Percentiles rank a stretch among this genome's conserved stretches.
Conservation (phyloP, 73 alveolate species). For the Blepharisma japonicum region DNA sequence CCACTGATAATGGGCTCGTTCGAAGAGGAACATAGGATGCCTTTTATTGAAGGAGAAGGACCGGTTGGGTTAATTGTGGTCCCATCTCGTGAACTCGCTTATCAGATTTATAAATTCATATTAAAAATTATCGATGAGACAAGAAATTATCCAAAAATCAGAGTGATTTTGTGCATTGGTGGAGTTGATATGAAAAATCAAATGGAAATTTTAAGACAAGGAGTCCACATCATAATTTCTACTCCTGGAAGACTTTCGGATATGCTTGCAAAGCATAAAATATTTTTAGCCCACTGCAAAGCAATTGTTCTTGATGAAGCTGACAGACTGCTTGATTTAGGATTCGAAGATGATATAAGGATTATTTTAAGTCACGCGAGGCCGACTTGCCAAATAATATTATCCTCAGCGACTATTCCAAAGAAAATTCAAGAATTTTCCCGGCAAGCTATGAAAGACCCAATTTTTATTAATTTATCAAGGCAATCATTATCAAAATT, state of each 20-base stretch:
- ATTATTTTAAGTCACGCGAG: slow-evolving; percentile 60
- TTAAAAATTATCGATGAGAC: neutral
- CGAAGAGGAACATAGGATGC: slow-evolving; percentile 42
- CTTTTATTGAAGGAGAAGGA: slow-evolving; percentile 48
- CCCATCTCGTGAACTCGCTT: slow-evolving; percentile 39
- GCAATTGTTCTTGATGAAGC: slow-evolving; percentile 83
- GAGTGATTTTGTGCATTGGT: slow-evolving; percentile 41
- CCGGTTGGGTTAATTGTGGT: slow-evolving; percentile 49
- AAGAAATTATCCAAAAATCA: slow-evolving; percentile 40
- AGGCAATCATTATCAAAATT: slow-evolving; percentile 55
- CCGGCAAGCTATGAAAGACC: slow-evolving; percentile 55
- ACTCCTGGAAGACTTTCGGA: slow-evolving; percentile 78
- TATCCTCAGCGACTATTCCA: slow-evolving; percentile 81
- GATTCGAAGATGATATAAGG: slow-evolving; percentile 72
- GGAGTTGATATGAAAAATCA: slow-evolving; percentile 53
- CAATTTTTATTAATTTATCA: slow-evolving; percentile 49
- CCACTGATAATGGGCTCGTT: slow-evolving; percentile 68
- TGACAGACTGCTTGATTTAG: slow-evolving; percentile 75
- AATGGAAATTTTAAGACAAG: slow-evolving; percentile 31
- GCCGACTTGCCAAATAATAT: slow-evolving; percentile 67
- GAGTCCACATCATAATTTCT: slow-evolving; percentile 60
- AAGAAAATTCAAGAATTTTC: slow-evolving; percentile 74
- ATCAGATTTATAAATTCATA: slow-evolving; percentile 11
- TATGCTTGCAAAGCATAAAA: slow-evolving; percentile 52
- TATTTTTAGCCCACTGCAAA: slow-evolving; percentile 58